Base-by-base conservation (phyloP, 805 yeast species). In the Yamadazyma takamatsuzukensis region DNA sequence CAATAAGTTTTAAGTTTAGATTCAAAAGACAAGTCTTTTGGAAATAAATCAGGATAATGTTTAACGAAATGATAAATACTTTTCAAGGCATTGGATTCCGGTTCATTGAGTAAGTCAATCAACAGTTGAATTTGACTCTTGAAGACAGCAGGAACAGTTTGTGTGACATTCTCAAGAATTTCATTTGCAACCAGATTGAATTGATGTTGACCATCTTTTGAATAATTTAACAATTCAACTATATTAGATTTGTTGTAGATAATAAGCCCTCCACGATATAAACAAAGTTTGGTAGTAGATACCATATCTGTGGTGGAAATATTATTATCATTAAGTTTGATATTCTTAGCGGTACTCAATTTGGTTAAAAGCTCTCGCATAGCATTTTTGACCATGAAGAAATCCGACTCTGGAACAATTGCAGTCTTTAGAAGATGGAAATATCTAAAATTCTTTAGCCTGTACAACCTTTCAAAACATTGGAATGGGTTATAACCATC, bases 211-310 rank as follows among this genome's bases (percentile, higher is more conserved):
- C 53, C 30, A 30, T 72, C 64, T 34, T 64, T 68, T 5, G 74
- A 59, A 21, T 65, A 47, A 13, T 58, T 66, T n/a, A 83, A 54
- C 4, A 84, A 56, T 12, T 74, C 64, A 0, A 72, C 55, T 13
- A 86, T 64, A 46, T 77, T 83, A 14, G 85, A 73, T 45, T 73
- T 71, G 59, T 86, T 88, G 55, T 72, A 82, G 15, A 80, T 49
- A 3, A 82, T 54, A 19, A 73, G 65, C 0, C 89, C 70, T 0
- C 81, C 54, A 41, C 95, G 67, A 44, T 76, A 79, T 21, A 83
- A 46, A 16, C 87, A 48, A 2, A 82, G 55, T 43, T 76, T 73
- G 38, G 85, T 59, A 11, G 74, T 72, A 2, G 67, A 58, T 3
- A 69, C 62, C 62, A 81, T 64, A 29, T 74, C 77, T 5, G 64